Conservation (phyloP, 2,329 filamentous ascomycete genomes). For the Alternaria ethzedia region DNA sequence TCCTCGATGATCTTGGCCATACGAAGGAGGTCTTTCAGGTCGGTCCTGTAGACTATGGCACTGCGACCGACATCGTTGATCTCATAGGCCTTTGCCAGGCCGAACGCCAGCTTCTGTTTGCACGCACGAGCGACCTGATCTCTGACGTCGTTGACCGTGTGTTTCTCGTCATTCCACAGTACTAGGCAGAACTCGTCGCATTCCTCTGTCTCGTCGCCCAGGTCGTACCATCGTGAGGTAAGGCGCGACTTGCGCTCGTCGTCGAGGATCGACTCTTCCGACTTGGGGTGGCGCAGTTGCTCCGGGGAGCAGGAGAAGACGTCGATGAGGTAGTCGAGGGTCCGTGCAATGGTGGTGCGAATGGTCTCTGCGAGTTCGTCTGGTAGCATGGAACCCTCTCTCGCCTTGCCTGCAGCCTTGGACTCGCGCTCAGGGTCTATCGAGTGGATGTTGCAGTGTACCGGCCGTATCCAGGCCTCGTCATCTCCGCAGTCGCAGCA, state of each 20-base stretch:
- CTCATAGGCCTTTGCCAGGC: conserved; percentile 78
- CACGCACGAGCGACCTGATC: conserved; percentile 92
- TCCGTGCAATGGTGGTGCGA: conserved; percentile 81
- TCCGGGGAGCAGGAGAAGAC: conserved; percentile 98
- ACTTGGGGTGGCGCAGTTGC: conserved; percentile 86
- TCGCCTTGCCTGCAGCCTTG: conserved; percentile 63
- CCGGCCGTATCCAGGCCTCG: conserved; percentile 87
- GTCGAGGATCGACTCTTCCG: conserved; percentile 76
- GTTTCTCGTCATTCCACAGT: conserved; percentile 98
- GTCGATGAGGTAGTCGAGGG: conserved; percentile 94
- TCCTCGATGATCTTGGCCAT: conserved; percentile 90
- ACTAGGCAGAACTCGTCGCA: conserved; percentile 82
- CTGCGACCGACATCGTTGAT: conserved; percentile 88
- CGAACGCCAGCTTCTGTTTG: conserved; percentile 71
- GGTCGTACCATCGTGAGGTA: conserved; percentile 72
- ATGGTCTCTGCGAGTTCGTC: conserved; percentile 78
- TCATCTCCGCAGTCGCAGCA: conserved; percentile 97
- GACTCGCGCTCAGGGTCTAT: conserved; percentile 49
- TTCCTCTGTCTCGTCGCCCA: conserved; percentile 65
- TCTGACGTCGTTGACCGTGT: conserved; percentile 88
- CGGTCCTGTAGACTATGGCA: conserved; percentile 76
- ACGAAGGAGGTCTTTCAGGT: conserved; percentile 73
- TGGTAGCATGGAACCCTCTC: conserved; percentile 65
- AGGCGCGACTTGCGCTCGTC: conserved; percentile 85
- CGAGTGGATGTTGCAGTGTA: conserved; percentile 94